Base-by-base conservation (phyloP, 208 protist genomes). In the Trypanosoma conorhini region DNA sequence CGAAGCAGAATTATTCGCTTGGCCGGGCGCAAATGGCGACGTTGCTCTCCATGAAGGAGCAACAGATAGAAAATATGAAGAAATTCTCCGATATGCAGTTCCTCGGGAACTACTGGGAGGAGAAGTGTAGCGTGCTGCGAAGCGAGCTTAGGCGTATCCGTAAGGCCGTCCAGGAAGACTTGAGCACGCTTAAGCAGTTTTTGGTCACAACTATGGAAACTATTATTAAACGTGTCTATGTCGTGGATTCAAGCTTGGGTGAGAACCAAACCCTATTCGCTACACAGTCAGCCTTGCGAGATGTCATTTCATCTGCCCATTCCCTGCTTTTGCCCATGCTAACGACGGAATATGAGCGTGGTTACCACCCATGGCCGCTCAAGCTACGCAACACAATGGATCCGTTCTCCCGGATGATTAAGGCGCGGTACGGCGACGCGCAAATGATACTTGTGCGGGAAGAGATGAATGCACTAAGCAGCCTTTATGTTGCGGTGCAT, bases 321-420 rank as follows among this genome's bases (percentile, higher is more conserved):
- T 71, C 79, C 24, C 74, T 96, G 42, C 63, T 96, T 31, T 12
- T 85, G 8, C 91, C 91, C 21, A 96, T 96, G 91, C 69, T 94
- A 31, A 88, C 87, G 22, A 80, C 33, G 35, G 88, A 94, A 70
- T 96, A 96, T 77, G 72, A 63, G 22, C 83, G 79, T 48, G 91
- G 91, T 48, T 96, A 94, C 64, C 91, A 96, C 73, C 91, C 91
- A 12, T 96, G 88, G 89, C 88, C 91, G 38, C 55, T 93, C 28
- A 91, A 89, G 69, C 65, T 91, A 72, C 91, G 91, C 70, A 96
- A 96, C 82, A 91, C 76, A 4, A 70, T 76, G 38, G 91, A 96
- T 58, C 91, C 91, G 3, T 82, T 96, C 54, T 57, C 77, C 52
- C 81, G 89, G 61, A 55, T 94, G 30, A 67, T 94, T 22, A 81